These are phyloP conservation scores for Fusarium scirpi DNA, from an alignment of 2,329 filamentous ascomycete species.

Conservation along the genomic window DNA sequence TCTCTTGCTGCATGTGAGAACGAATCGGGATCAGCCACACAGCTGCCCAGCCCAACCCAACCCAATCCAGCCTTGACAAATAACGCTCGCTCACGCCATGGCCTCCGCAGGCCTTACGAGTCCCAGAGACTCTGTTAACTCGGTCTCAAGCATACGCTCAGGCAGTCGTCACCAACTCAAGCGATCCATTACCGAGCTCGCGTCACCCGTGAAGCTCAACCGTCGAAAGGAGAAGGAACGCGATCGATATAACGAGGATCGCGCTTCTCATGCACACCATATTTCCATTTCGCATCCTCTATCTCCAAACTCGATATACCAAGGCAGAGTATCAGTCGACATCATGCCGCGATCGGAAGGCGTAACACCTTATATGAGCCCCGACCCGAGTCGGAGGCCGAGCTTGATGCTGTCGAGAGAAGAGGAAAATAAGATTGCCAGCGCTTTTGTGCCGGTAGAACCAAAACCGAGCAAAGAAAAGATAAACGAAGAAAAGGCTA, in stretches of 20 bases:
- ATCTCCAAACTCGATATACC: constrained; percentile 47
- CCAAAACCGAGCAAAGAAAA: constrained; percentile 51
- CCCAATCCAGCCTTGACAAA: neutral
- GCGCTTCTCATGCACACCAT: constrained; percentile 34
- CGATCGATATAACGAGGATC: constrained; percentile 49
- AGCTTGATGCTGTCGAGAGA: constrained; percentile 55
- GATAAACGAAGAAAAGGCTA: constrained; percentile 54
- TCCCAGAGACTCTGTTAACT: constrained; percentile 44
- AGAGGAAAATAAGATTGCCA: constrained; percentile 41
- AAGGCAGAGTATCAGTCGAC: constrained; percentile 58
- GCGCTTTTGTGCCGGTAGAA: constrained; percentile 29
- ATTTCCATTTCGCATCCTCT: constrained; percentile 35
- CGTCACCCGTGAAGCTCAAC: constrained; percentile 59
- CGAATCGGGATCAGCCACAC: constrained; percentile 33
- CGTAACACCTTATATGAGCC: constrained; percentile 58
- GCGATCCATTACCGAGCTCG: constrained; percentile 67
- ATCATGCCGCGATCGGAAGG: constrained; percentile 59
- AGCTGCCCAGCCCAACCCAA: neutral
- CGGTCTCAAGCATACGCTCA: constrained; percentile 43
- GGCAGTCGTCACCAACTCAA: constrained; percentile 64
- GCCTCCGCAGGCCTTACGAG: constrained; percentile 43
- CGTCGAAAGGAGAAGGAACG: constrained; percentile 50
- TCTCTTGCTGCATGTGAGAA: constrained; percentile 4
- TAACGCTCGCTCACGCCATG: constrained; percentile 33
- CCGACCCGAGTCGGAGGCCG: constrained; percentile 58